These are phyloP conservation scores for Cutaneotrichosporon mucoides DNA, from an alignment of 1,284 basidiomycete genomes.

Conservation along the genomic window DNA sequence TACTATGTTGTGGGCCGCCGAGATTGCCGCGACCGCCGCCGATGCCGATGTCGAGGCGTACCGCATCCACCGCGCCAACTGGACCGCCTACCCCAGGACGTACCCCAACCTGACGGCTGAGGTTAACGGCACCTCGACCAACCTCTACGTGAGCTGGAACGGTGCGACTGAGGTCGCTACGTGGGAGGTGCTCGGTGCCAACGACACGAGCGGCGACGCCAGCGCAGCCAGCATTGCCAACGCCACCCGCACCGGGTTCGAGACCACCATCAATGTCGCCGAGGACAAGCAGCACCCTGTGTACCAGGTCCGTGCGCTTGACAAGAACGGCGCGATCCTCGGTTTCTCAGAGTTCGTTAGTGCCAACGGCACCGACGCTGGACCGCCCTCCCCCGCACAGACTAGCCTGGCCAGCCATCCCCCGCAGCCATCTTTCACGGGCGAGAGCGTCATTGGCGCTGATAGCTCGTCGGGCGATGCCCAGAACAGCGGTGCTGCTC, in stretches of 20 bases:
- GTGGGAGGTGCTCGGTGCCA: conserved; percentile 22
- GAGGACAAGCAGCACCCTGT: background rate
- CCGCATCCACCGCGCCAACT: conserved; percentile 24
- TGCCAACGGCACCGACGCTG: background rate
- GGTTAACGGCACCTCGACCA: too few species aligned
- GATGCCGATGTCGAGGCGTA: conserved; percentile 29
- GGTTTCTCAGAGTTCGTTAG: background rate
- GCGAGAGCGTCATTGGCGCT: too few species aligned
- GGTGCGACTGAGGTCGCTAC: conserved; percentile 37
- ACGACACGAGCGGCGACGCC: conserved; percentile 1
- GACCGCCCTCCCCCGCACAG: too few species aligned
- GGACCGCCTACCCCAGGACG: conserved; percentile 29
- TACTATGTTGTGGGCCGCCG: conserved; percentile 27
- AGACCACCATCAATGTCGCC: conserved; percentile 17
- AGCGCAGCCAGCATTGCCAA: conserved; percentile 4
- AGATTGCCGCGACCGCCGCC: conserved; percentile 22
- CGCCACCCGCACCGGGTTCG: conserved; percentile 24
- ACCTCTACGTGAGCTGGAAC: conserved; percentile 33
- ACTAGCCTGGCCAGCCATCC: too few species aligned
- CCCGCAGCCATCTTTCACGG: too few species aligned
- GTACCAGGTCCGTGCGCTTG: conserved; percentile 1
- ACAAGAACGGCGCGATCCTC: background rate
- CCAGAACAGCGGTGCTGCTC: too few species aligned
- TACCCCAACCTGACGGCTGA: conserved; percentile 19
- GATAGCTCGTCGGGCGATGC: too few species aligned